A percentile compares a stretch with the other conserved stretches of the same genome.
Conservation (phyloP, 176 grass and related monocot species). For the Triticum aestivum region DNA sequence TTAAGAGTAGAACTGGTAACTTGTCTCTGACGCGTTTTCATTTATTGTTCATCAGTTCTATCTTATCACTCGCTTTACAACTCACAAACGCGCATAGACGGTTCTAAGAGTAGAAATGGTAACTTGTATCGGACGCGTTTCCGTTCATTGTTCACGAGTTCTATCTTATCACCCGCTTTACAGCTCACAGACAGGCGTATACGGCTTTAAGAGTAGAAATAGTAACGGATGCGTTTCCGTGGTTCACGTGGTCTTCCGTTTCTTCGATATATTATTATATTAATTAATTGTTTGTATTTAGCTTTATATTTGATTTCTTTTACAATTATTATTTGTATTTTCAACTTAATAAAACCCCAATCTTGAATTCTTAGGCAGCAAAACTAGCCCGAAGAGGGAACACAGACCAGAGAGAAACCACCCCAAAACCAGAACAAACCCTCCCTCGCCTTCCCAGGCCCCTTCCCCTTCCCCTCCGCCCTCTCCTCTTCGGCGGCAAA, state of each 20-base stretch:
- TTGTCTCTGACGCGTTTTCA: too few species aligned
- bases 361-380: background rate
- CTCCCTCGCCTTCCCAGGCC: background rate
- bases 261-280: background rate
- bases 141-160: too few species aligned
- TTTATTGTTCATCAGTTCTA: too few species aligned
- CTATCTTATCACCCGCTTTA: too few species aligned
- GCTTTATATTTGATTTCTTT: background rate
- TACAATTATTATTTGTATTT: background rate
- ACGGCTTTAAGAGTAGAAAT: too few species aligned
- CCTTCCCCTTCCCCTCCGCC: background rate
- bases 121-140: too few species aligned
- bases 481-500: background rate
- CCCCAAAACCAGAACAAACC: slow-evolving; percentile 39
- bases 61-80: too few species aligned
- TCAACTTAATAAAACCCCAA: background rate
- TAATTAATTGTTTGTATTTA: background rate
- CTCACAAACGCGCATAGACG: too few species aligned
- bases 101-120: too few species aligned
- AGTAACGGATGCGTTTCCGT: background rate
- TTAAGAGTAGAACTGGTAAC: too few species aligned
- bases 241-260: background rate
- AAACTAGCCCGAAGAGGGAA: background rate
- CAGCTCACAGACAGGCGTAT: too few species aligned
- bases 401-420: slow-evolving; percentile 1